Evolutionary conservation across 768 basidiomycete genomes (phyloP), one percentile per base, ranked within the genome.

Genomic region (Gymnopilus dilepis): DNA sequence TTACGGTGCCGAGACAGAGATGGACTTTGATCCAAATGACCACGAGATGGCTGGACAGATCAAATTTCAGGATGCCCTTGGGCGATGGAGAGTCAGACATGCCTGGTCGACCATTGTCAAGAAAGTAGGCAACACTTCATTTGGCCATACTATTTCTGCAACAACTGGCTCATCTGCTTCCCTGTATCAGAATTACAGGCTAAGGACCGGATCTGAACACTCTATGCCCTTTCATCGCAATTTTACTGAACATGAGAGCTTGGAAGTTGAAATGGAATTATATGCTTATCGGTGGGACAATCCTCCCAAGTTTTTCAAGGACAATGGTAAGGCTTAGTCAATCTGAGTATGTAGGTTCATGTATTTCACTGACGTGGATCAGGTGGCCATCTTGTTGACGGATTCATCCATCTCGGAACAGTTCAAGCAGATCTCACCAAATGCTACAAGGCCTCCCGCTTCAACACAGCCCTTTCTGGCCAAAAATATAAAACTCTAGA

Each of bases 101-200:
- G 64, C 15, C 3, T 74, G 72, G 72, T 47, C 61, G 1, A 19
- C 53, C 6, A 73, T 74, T 12, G 69, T 73, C 2, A 28, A 58
- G 17, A 73, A 70, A 67, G 73, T 69, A 21, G 3, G 45, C 28
- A 31, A 38, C 51, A 15, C 34, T 37, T n/a, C 19, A 40, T 33
- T 38, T 47, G 6, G 45, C 15, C 38, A 40, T 51, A 26, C 37
- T 19, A 2, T 9, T 15, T n/a, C n/a, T n/a, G n/a, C n/a, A n/a
- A n/a, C 38, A 17, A 1, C 15, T 40, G 6, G 3, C 24, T 24
- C 13, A 21, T 38, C 3, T 19, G n/a, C 31, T 22, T 8, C 21
- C 21, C 22, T 43, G 34, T 31, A 38, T 22, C 38, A 67, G 64
- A 55, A 56, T 31, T 37, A 52, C 9, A 58, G 53, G 19, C 26